Conservation (phyloP, 1,284 basidiomycete species). For the Papiliotrema laurentii region DNA sequence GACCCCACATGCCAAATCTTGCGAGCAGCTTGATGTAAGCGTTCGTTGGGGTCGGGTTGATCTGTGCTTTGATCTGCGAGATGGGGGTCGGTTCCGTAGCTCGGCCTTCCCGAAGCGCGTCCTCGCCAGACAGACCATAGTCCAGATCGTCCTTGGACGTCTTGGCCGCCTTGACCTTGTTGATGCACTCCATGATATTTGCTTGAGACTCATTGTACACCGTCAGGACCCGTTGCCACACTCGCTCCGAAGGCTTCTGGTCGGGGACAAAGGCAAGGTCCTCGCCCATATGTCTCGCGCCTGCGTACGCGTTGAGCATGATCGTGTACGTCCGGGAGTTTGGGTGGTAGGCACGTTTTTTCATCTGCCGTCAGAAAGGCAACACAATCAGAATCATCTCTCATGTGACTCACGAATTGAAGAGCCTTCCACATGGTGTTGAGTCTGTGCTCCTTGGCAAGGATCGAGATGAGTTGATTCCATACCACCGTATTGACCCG, state of each 20-base stretch:
- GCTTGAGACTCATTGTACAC: slow-evolving; percentile 38
- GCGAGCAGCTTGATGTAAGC: slow-evolving; percentile 44
- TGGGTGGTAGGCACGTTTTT: slow-evolving; percentile 41
- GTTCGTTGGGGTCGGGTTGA: slow-evolving; percentile 34
- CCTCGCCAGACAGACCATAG: slow-evolving; percentile 1
- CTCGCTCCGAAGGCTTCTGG: slow-evolving; percentile 12
- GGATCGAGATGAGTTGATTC: slow-evolving; percentile 35
- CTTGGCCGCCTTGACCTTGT: not conserved
- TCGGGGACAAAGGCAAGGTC: slow-evolving; percentile 6
- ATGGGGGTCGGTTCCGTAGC: not conserved
- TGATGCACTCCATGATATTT: slow-evolving; percentile 16
- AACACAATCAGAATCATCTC: not conserved
- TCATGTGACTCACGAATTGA: slow-evolving; percentile 34
- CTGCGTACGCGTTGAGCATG: slow-evolving; percentile 41
- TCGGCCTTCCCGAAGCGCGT: not conserved
- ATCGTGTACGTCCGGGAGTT: slow-evolving; percentile 40
- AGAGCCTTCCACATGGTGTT: slow-evolving; percentile 37
- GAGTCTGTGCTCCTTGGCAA: slow-evolving; percentile 34
- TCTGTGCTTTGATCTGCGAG: slow-evolving; percentile 7
- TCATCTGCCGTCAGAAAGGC: slow-evolving; percentile 34
- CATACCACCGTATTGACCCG: slow-evolving; percentile 38
- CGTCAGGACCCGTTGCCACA: slow-evolving; percentile 32
- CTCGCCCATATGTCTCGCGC: slow-evolving; percentile 15
- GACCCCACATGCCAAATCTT: slow-evolving; percentile 30
- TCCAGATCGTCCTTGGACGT: slow-evolving; percentile 5